A percentile compares a stretch with the other conserved stretches of the same genome.
These are phyloP conservation scores for Phascolomyces articulosus DNA, from an alignment of 371 early-diverging fungal genomes.

Conservation along the genomic window DNA sequence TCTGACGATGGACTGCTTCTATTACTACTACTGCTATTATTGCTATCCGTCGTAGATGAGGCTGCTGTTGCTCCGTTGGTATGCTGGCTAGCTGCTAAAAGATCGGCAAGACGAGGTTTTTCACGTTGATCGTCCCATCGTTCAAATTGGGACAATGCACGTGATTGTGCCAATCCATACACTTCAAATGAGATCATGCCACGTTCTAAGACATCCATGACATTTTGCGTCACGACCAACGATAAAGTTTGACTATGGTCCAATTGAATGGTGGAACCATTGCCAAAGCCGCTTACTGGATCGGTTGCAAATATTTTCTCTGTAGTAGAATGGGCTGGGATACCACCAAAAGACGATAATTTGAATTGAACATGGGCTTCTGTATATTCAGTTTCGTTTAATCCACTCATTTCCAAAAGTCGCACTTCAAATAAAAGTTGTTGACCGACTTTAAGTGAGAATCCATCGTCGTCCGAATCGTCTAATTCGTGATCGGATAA, in stretches of 20 bases:
- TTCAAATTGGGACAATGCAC: constrained; percentile 33
- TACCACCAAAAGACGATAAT: constrained; percentile 64
- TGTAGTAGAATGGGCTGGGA: constrained; percentile 26
- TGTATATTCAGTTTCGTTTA: constrained; percentile 67
- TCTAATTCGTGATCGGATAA: constrained; percentile 9
- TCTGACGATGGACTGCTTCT: background rate
- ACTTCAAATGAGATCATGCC: constrained; percentile 62
- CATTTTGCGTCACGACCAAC: constrained; percentile 46
- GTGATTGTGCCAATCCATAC: constrained; percentile 59
- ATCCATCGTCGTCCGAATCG: constrained; percentile 10
- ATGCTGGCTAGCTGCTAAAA: constrained; percentile 14
- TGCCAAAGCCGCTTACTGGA: constrained; percentile 56
- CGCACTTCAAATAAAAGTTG: constrained; percentile 76
- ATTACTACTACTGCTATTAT: background rate
- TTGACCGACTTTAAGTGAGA: constrained; percentile 47
- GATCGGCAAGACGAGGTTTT: constrained; percentile 16
- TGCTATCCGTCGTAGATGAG: background rate
- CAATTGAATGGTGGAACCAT: constrained; percentile 49
- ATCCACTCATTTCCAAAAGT: constrained; percentile 65
- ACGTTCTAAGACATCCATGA: constrained; percentile 46
- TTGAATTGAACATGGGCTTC: constrained; percentile 83
- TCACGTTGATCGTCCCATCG: constrained; percentile 45
- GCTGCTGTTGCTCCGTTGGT: constrained; percentile 1
- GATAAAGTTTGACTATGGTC: constrained; percentile 68
- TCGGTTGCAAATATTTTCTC: constrained; percentile 68